Percentiles rank a stretch among this genome's conserved stretches.
These are phyloP conservation scores for Lotmaria passim DNA, from an alignment of 208 protist species.

Conservation along the genomic window DNA sequence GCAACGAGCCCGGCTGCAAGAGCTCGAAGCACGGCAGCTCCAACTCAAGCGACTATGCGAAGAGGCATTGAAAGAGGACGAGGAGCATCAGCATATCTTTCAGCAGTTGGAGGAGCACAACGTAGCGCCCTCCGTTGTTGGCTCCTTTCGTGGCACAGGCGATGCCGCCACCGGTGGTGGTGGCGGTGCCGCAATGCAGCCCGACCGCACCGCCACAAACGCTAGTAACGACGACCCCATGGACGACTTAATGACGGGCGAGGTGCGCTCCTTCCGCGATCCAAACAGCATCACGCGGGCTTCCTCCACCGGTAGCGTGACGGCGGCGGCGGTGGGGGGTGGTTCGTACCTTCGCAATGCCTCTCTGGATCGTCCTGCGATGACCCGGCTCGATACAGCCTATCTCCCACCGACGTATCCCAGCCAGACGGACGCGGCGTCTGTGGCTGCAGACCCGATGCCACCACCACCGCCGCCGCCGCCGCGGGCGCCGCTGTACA, in stretches of 20 bases:
- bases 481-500: slow-evolving; percentile 27
- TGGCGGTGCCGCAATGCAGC: slow-evolving; percentile 1
- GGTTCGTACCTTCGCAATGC: slow-evolving; percentile 18
- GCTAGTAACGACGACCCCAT: slow-evolving; percentile 12
- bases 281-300: slow-evolving; percentile 51
- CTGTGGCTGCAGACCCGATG: not conserved
- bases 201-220: not conserved
- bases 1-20: slow-evolving; percentile 49
- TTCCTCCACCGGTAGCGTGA: slow-evolving; percentile 46
- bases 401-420: slow-evolving; percentile 27
- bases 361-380: slow-evolving; percentile 14
- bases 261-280: slow-evolving; percentile 75
- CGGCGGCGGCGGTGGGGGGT: not conserved
- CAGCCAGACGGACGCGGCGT: not conserved
- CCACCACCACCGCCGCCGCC: slow-evolving; percentile 21
- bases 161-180: not conserved
- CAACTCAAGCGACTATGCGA: slow-evolving; percentile 70
- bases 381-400: slow-evolving; percentile 14
- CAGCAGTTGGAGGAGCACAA: slow-evolving; percentile 39
- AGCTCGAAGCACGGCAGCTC: slow-evolving; percentile 63
- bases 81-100: slow-evolving; percentile 41
- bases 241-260: slow-evolving; percentile 68
- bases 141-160: slow-evolving; percentile 4
- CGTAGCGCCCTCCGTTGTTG: slow-evolving; percentile 10
- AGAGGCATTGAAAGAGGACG: slow-evolving; percentile 56